Percentiles rank a stretch among this genome's conserved stretches.
Conservation (phyloP, 257 asterid genomes). For the Solanum chiquidenum region DNA sequence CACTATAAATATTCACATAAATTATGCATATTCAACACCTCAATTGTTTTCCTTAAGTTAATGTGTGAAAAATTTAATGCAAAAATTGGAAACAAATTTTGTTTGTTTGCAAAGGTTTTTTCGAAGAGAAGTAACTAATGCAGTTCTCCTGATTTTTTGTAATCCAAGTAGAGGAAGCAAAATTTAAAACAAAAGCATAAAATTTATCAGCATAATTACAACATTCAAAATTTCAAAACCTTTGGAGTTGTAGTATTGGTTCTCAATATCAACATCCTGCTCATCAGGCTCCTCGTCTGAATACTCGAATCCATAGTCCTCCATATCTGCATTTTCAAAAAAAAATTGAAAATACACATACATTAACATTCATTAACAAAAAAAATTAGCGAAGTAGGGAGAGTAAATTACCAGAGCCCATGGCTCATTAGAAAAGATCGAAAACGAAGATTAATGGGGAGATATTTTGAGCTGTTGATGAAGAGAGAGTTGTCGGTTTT, state of each 20-base stretch:
- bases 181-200: not conserved
- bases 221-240: conserved; percentile 20
- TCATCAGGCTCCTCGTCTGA: conserved; percentile 97
- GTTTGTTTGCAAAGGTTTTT: not conserved
- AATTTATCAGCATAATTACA: not conserved
- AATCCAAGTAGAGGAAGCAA: not conserved
- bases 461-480: not conserved
- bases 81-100: not conserved
- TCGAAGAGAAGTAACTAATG: not conserved
- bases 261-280: conserved; percentile 93
- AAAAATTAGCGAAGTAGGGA: not conserved
- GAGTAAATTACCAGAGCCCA: conserved; percentile 59
- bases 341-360: not conserved
- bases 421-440: not conserved
- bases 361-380: not conserved
- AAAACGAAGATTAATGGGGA: not conserved
- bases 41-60: not conserved
- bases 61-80: not conserved
- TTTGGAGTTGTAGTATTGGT: conserved; percentile 96
- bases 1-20: not conserved
- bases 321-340: conserved; percentile 87
- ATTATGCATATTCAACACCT: not conserved
- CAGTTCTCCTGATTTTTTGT: not conserved
- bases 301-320: conserved; percentile 96
- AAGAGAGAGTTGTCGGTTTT: not conserved